Evolutionary conservation across 805 yeast genomes (phyloP).

Genomic region (Kodamaea hsintzibuensis): DNA sequence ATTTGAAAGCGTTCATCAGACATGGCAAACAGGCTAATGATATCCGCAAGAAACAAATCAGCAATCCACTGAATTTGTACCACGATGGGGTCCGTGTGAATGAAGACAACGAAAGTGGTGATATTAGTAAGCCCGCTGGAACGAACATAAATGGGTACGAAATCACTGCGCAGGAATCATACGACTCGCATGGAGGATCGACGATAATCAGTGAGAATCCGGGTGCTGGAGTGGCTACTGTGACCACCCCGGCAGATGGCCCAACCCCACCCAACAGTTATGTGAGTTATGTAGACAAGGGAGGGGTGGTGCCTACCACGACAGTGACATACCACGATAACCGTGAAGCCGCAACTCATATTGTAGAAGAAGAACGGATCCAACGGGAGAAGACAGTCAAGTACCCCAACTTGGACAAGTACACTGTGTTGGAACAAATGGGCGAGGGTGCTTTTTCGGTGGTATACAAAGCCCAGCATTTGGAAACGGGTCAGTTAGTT

Average conservation of each 20-base stretch:
- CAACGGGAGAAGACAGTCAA: conserved; percentile 23
- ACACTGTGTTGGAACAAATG: conserved; percentile 49
- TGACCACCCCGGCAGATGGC: not conserved
- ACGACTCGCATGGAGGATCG: conserved; percentile 1
- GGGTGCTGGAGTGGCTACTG: not conserved
- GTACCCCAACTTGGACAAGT: conserved; percentile 42
- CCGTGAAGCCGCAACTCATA: conserved; percentile 31
- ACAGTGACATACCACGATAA: conserved; percentile 15
- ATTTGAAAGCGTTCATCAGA: conserved; percentile 60
- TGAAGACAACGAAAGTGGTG: not conserved
- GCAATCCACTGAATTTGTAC: conserved; percentile 8
- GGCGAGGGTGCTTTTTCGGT: conserved; percentile 86
- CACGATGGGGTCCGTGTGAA: not conserved
- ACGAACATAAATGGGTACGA: not conserved
- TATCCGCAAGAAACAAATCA: conserved; percentile 14
- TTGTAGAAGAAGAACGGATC: conserved; percentile 37
- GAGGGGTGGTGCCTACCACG: not conserved
- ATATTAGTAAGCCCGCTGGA: not conserved
- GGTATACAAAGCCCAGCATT: conserved; percentile 61
- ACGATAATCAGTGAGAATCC: not conserved
- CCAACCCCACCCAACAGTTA: conserved; percentile 4
- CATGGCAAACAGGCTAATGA: conserved; percentile 62
- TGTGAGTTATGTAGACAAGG: not conserved
- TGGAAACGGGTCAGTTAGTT: conserved; percentile 38
- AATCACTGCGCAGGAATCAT: not conserved